Conservation (phyloP, 352 stramenopile species). For the Pilasporangium apinafurcum region DNA sequence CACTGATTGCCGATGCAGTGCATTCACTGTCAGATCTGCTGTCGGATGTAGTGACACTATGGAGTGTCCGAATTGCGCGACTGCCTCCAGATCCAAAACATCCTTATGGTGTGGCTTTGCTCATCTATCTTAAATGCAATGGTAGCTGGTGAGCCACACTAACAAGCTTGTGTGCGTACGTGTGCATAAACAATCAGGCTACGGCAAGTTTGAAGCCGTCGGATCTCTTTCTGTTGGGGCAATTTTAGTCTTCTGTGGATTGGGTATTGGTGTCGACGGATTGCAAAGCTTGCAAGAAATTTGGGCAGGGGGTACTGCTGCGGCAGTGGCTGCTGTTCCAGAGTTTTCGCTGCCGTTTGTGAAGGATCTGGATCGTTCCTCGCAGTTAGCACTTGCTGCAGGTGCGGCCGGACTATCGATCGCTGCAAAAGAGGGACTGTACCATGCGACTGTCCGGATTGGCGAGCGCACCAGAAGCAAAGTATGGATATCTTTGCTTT, state of each 20-base stretch:
- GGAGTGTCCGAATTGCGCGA: conserved; percentile 86
- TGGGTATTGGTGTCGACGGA: conserved; percentile 65
- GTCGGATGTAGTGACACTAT: conserved; percentile 96
- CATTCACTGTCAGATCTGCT: conserved; percentile 96
- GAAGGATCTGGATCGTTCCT: conserved; percentile 38
- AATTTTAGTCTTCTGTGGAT: conserved; percentile 71
- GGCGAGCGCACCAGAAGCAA: conserved; percentile 91
- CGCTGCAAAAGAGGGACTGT: conserved; percentile 92
- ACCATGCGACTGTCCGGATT: conserved; percentile 89
- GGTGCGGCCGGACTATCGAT: conserved; percentile 88
- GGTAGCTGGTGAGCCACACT: too few species aligned
- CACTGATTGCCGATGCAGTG: conserved; percentile 93
- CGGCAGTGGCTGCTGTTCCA: conserved; percentile 15
- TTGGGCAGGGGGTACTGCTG: conserved; percentile 24
- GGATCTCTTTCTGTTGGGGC: conserved; percentile 81
- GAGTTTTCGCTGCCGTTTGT: conserved; percentile 36
- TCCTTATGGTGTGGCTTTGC: conserved; percentile 59
- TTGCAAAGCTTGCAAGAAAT: conserved; percentile 72
- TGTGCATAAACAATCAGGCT: conserved; percentile 21
- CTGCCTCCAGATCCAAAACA: conserved; percentile 93
- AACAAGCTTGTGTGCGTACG: not conserved
- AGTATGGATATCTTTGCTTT: conserved; percentile 6
- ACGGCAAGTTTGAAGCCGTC: conserved; percentile 88
- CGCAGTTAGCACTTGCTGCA: conserved; percentile 68
- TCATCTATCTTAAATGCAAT: not conserved